These are phyloP conservation scores for Cordyceps cicadae DNA, from an alignment of 2,329 filamentous ascomycete species.

Conservation along the genomic window DNA sequence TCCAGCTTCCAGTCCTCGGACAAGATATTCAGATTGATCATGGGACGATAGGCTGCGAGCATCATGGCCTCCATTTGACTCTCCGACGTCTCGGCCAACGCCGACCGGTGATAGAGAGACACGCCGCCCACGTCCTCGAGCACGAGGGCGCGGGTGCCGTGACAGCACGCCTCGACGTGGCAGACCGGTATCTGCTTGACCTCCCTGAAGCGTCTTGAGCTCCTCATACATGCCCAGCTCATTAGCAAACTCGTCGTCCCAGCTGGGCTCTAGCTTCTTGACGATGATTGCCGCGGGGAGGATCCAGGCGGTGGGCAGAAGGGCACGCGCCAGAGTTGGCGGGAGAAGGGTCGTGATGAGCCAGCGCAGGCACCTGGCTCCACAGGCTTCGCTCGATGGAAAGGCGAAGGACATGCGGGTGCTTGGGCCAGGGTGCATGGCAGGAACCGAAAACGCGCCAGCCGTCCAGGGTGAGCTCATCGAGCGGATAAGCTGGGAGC, in stretches of 20 bases:
- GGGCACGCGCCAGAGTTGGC: too few relatives aligned
- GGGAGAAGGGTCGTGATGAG: too few relatives aligned
- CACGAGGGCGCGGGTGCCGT: constrained; percentile 13
- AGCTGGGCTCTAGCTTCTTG: too few relatives aligned
- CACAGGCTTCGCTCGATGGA: too few relatives aligned
- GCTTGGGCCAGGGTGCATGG: too few relatives aligned
- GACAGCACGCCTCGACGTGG: constrained; percentile 12
- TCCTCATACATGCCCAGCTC: constrained; percentile 14
- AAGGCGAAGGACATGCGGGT: too few relatives aligned
- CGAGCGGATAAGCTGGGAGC: too few relatives aligned
- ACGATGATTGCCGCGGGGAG: too few relatives aligned
- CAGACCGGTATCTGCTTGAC: constrained; percentile 11
- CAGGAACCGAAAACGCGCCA: too few relatives aligned
- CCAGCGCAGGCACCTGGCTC: too few relatives aligned
- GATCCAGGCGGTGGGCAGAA: too few relatives aligned
- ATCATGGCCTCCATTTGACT: neutral
- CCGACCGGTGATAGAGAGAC: neutral
- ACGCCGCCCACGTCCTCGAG: constrained; percentile 13
- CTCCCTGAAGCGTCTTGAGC: constrained; percentile 13
- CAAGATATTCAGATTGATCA: neutral
- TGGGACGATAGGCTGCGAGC: neutral
- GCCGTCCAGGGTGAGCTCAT: too few relatives aligned
- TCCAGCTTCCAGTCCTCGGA: constrained; percentile 13
- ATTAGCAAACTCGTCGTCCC: constrained; percentile 16
- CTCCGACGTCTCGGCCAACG: neutral